A percentile compares a stretch with the other conserved stretches of the same genome.
phyloP scores from a whole-genome alignment of 2,329 filamentous ascomycete species.

The Pseudogymnoascus sp. region DNA sequence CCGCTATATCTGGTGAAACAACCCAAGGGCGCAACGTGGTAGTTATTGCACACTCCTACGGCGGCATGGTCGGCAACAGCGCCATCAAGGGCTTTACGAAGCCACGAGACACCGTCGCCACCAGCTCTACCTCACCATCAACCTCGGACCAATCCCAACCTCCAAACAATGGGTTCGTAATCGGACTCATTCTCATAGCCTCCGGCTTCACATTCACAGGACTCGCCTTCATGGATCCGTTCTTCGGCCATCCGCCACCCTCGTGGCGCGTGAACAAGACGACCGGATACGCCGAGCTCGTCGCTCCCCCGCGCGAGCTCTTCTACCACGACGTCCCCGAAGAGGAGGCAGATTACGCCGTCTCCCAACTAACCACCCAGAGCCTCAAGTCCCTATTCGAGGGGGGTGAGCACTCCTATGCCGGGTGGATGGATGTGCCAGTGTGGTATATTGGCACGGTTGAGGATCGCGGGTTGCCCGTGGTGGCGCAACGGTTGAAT shows the following conservation, averaged over 20 bases:
- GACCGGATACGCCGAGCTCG: constrained; percentile 33
- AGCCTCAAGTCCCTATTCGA: constrained; percentile 34
- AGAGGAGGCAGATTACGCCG: constrained; percentile 33
- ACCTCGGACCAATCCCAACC: background rate
- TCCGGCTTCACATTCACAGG: constrained; percentile 32
- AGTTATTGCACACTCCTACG: constrained; percentile 37
- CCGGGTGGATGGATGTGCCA: constrained; percentile 26
- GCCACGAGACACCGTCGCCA: constrained; percentile 16
- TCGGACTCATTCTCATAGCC: constrained; percentile 33
- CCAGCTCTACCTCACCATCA: constrained; percentile 12
- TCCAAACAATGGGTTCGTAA: constrained; percentile 26
- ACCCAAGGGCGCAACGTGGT: constrained; percentile 33
- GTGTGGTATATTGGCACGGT: constrained; percentile 32
- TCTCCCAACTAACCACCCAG: constrained; percentile 32
- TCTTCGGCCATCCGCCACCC: constrained; percentile 29
- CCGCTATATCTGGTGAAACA: constrained; percentile 27
- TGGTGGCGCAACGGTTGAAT: constrained; percentile 30
- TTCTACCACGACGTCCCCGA: constrained; percentile 37
- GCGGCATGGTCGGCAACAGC: constrained; percentile 32
- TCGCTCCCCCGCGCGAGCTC: constrained; percentile 28
- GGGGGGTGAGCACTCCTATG: constrained; percentile 28
- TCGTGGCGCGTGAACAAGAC: constrained; percentile 26
- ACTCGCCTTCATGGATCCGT: constrained; percentile 30
- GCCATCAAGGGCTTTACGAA: constrained; percentile 33
- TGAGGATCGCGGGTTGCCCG: constrained; percentile 33